Percentiles rank a stretch among this genome's conserved stretches.
These are phyloP conservation scores for Heliocybe sulcata DNA, from an alignment of 1,284 basidiomycete genomes.

Conservation along the genomic window DNA sequence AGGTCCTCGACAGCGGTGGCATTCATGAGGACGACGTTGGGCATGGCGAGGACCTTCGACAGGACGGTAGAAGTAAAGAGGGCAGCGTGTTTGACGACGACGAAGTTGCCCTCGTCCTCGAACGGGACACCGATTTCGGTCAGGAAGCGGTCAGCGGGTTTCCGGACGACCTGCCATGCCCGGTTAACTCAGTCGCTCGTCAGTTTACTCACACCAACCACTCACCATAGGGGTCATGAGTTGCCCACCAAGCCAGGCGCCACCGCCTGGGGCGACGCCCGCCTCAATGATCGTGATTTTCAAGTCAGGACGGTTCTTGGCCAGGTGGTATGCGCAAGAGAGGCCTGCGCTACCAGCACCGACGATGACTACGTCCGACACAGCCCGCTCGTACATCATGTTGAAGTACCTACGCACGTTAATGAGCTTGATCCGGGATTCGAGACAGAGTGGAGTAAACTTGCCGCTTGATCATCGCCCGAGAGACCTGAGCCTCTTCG, in stretches of 20 bases:
- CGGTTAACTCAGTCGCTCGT: neutral
- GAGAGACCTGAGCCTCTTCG: slow-evolving; percentile 69
- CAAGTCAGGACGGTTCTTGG: slow-evolving; percentile 63
- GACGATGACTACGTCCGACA: slow-evolving; percentile 77
- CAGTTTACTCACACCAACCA: neutral
- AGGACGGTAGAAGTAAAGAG: slow-evolving; percentile 80
- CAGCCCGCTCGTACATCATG: slow-evolving; percentile 64
- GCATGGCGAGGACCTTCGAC: slow-evolving; percentile 64
- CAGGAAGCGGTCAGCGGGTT: slow-evolving; percentile 75
- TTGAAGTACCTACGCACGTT: slow-evolving; percentile 54
- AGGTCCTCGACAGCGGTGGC: slow-evolving; percentile 76
- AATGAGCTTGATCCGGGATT: neutral
- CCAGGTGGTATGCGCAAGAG: slow-evolving; percentile 73
- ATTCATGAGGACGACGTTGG: slow-evolving; percentile 73
- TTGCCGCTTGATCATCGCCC: slow-evolving; percentile 75
- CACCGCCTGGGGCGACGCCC: slow-evolving; percentile 75
- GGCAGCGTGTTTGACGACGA: slow-evolving; percentile 78
- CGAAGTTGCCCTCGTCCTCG: slow-evolving; percentile 77
- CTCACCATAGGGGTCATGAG: slow-evolving; percentile 44
- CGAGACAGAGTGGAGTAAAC: slow-evolving; percentile 9
- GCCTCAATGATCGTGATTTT: slow-evolving; percentile 82
- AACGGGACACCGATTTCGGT: slow-evolving; percentile 69
- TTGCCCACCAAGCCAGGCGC: slow-evolving; percentile 79
- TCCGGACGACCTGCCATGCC: slow-evolving; percentile 57
- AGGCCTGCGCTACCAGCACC: slow-evolving; percentile 79